Base-by-base conservation (phyloP, 352 stramenopile genomes). In the Phytophthora pluvialis region DNA sequence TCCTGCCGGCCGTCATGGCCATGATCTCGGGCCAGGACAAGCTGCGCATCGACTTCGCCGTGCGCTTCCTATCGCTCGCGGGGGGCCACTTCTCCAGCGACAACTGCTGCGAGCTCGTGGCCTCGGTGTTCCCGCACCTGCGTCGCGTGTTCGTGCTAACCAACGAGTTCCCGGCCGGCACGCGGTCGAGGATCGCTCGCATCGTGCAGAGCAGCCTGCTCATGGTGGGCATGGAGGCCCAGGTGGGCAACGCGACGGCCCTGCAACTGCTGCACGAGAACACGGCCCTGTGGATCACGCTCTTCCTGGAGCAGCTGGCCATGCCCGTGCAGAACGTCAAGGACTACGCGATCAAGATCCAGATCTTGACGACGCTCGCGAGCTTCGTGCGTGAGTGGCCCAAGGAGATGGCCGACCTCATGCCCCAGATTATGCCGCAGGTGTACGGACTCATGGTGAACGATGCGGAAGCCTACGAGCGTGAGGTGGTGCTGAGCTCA, bases 331-430 rank as follows among this genome's bases (percentile, higher is more conserved):
- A 79, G 16, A 64, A 31, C 9, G 70, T 82, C 15, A 87, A 89
- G 58, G 75, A 89, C 60, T 88, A 88, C 43, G 69, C 76, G 1
- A 73, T 93, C 57, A 85, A 89, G 72, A 93, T 95, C 61, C 80
- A 93, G 67, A 80, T 95, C 44, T 60, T 95, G 33, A 76, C 70
- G 10, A 84, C 80, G 38, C 78, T 95, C 18, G 77, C 70, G n/a
- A 89, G 80, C 67, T 93, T 95, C 67, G 81, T 93, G 54, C 77
- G 84, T 18, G 86, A 94, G 55, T 94, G 86, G 86, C 83, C 86
- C 52, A 90, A 88, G 70, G 78, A 94, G 61, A 93, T 92, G 81
- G 73, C 77, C 13, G 77, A 88, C 25, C 38, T 91, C 8, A 62
- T 94, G 62, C 81, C 86, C 13, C 69, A 91, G 60, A 82, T 93